These are phyloP conservation scores for Casuarina glauca DNA, from an alignment of 306 rosid genomes.

Conservation along the genomic window DNA sequence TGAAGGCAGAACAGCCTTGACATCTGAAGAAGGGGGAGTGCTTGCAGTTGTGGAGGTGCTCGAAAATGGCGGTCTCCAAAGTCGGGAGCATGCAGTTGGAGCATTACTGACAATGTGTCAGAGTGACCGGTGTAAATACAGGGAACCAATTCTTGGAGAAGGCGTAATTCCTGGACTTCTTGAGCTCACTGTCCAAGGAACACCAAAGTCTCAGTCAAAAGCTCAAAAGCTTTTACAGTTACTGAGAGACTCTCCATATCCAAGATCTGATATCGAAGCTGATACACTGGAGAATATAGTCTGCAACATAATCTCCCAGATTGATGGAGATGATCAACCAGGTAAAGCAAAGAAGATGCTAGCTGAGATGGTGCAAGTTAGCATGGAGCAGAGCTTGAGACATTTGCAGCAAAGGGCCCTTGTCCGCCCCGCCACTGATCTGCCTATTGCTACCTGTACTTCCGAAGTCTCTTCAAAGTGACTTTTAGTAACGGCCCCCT, in stretches of 20 bases:
- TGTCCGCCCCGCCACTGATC: constrained; percentile 84
- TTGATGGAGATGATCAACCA: constrained; percentile 87
- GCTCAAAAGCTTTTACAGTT: constrained; percentile 68
- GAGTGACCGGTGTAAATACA: constrained; percentile 77
- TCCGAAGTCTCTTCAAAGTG: constrained; percentile 85
- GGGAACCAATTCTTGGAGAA: constrained; percentile 90
- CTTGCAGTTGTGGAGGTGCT: constrained; percentile 94
- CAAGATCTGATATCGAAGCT: constrained; percentile 74
- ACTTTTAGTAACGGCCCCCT: constrained; percentile 28
- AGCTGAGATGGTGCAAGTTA: constrained; percentile 98
- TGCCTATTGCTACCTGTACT: constrained; percentile 61
- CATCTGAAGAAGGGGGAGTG: constrained; percentile 84
- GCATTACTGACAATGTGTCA: constrained; percentile 80
- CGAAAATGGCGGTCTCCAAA: constrained; percentile 80
- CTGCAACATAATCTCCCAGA: constrained; percentile 85
- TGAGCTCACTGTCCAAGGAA: constrained; percentile 96
- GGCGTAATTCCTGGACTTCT: constrained; percentile 98
- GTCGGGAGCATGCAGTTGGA: constrained; percentile 88
- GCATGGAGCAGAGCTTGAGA: constrained; percentile 96
- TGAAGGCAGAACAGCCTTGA: constrained; percentile 71
- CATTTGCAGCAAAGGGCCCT: constrained; percentile 95
- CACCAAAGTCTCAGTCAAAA: constrained; percentile 82
- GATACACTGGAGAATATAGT: constrained; percentile 94
- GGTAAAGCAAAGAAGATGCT: constrained; percentile 93
- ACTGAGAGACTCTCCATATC: constrained; percentile 82